Conservation (phyloP, 2,329 filamentous ascomycete species). For the Rutstroemia sp. region DNA sequence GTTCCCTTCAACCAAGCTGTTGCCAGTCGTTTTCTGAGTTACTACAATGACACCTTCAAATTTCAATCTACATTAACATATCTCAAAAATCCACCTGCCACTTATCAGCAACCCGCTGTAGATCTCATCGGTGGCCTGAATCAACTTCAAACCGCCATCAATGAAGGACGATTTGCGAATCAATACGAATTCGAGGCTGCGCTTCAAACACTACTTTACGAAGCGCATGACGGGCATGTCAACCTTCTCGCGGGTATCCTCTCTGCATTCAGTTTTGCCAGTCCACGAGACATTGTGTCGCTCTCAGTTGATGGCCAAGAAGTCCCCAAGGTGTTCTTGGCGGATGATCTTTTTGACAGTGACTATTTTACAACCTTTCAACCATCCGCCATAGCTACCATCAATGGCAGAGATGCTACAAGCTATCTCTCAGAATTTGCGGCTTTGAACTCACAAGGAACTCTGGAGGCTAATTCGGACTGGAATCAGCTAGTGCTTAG, state of each 20-base stretch:
- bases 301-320: slow-evolving; percentile 48
- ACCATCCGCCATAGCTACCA: slow-evolving; percentile 41
- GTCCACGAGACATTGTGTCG: slow-evolving; percentile 45
- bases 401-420: slow-evolving; percentile 46
- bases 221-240: slow-evolving; percentile 58
- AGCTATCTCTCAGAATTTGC: slow-evolving; percentile 38
- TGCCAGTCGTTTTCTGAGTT: slow-evolving; percentile 36
- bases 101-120: slow-evolving; percentile 40
- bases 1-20: slow-evolving; percentile 40
- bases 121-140: slow-evolving; percentile 41
- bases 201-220: slow-evolving; percentile 40
- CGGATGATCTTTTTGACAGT: slow-evolving; percentile 30
- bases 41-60: slow-evolving; percentile 36
- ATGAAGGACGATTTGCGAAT: slow-evolving; percentile 36
- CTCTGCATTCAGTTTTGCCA: slow-evolving; percentile 41
- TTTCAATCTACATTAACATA: slow-evolving; percentile 24
- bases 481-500: slow-evolving; percentile 29
- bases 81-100: slow-evolving; percentile 42
- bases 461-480: slow-evolving; percentile 32
- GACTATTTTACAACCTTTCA: slow-evolving; percentile 6
- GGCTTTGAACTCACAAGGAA: slow-evolving; percentile 27
- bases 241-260: slow-evolving; percentile 44
- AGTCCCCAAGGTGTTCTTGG: slow-evolving; percentile 30
- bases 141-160: slow-evolving; percentile 35
- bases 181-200: slow-evolving; percentile 50